Percentiles rank a stretch among this genome's conserved stretches.
Evolutionary conservation across 2,329 filamentous ascomycete species (phyloP).

Genomic region (Colletotrichum sp.): DNA sequence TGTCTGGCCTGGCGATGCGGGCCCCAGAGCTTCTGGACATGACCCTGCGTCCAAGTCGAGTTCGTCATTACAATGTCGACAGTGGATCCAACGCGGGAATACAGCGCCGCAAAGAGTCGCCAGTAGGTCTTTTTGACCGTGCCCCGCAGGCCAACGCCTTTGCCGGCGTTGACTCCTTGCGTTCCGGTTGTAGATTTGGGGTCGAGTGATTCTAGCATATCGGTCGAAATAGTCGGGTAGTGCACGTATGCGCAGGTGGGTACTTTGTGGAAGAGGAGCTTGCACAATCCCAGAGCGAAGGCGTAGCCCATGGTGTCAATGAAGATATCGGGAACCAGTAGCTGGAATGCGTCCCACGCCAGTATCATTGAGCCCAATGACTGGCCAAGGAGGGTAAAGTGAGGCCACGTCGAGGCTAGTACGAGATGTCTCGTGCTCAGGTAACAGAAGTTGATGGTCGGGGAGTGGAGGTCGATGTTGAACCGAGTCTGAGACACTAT

Average conservation of each 20-base stretch:
- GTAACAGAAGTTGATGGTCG: conserved; percentile 87
- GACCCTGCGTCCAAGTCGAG: conserved; percentile 88
- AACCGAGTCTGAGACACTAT: conserved; percentile 72
- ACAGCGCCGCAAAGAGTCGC: conserved; percentile 81
- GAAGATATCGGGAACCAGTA: conserved; percentile 91
- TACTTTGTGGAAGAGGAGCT: conserved; percentile 78
- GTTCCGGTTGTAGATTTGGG: conserved; percentile 59
- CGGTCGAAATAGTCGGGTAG: conserved; percentile 97
- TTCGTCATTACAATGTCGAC: conserved; percentile 98
- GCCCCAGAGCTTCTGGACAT: conserved; percentile 83
- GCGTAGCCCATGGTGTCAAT: conserved; percentile 99
- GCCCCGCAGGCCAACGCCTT: conserved; percentile 75
- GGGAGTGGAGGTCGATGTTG: conserved; percentile 86
- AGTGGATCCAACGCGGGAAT: conserved; percentile 80
- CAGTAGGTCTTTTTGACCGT: conserved; percentile 81
- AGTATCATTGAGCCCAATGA: conserved; percentile 86
- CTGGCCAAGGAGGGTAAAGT: conserved; percentile 93
- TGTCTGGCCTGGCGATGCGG: conserved; percentile 50
- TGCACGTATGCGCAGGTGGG: conserved; percentile 95
- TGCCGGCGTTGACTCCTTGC: conserved; percentile 82
- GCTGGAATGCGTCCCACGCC: conserved; percentile 90
- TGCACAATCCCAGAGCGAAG: conserved; percentile 83
- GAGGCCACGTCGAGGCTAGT: conserved; percentile 84
- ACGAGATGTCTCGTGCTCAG: conserved; percentile 87
- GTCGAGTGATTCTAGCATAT: conserved; percentile 89